Evolutionary conservation across 1,284 basidiomycete genomes (phyloP), one percentile per base, ranked within the genome.

Genomic region (Hymenochaete sp.): DNA sequence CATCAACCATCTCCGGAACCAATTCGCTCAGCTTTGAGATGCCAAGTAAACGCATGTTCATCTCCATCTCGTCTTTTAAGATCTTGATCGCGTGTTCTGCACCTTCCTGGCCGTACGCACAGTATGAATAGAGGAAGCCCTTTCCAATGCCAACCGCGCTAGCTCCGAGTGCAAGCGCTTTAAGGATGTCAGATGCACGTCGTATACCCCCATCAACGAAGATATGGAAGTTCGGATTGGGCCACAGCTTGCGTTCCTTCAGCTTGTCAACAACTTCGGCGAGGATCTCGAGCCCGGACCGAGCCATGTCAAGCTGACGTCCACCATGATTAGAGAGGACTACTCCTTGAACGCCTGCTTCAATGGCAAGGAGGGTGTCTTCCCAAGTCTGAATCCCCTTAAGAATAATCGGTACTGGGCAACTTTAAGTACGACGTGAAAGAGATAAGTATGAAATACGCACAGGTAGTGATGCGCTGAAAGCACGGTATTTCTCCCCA

Each of bases 341-440:
- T 40, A 95, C 77, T 6, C 93, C 93, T 2, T 81, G 79, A 35
- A 86, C 65, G 4, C 88, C 87, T 0, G 67, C 65, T 56, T 97
- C 92, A 55, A 91, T 92, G 2, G 93, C 93, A 56, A 81, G 69
- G 0, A 97, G 72, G 0, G 90, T 88, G 60, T 97, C 92, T 75
- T 95, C 91, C 88, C 89, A 93, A 55, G 81, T 81, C 62, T 93
- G 91, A 2, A 96, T 87, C 46, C 93, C 91, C 63, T 97, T 98
- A 43, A 97, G 68, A 49, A 96, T 79, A 48, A 98, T 68, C 11
- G 93, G 91, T 87, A 96, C 82, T 85, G 55, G 3, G 3, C 14
- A n/a, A 6, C 28, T 27, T 40, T 21, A 44, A 42, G 24, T 9
- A 26, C 40, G 22, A 44, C 42, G 24, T 9, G 24, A 11, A 21